These are phyloP conservation scores for Gracilaria vermiculophylla DNA, from an alignment of 23 red algal species.

Conservation along the genomic window DNA sequence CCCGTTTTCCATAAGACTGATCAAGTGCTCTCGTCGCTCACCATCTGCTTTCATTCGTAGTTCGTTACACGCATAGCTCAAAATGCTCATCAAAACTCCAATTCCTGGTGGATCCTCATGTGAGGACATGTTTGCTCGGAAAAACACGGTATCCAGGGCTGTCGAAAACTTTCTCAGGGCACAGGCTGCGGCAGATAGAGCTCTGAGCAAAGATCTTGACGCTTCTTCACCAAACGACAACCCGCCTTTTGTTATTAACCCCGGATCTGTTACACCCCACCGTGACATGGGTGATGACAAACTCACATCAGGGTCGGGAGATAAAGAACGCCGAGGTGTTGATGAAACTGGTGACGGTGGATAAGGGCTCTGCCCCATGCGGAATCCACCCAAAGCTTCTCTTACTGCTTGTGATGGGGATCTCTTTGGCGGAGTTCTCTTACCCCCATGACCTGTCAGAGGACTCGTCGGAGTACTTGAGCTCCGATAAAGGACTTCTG, in stretches of 20 bases:
- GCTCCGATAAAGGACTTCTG: not conserved
- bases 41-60: conserved; percentile 17
- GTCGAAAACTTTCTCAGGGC: conserved; percentile 41
- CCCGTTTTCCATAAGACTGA: conserved; percentile 41
- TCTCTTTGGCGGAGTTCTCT: conserved; percentile 7
- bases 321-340: conserved; percentile 14
- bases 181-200: conserved; percentile 23
- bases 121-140: conserved; percentile 38
- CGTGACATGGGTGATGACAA: conserved; percentile 18
- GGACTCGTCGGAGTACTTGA: conserved; percentile 12
- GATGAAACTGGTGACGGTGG: conserved; percentile 47
- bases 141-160: conserved; percentile 33
- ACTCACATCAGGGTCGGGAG: not conserved
- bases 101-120: conserved; percentile 34
- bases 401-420: conserved; percentile 54
- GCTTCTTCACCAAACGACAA: conserved; percentile 62
- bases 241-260: conserved; percentile 42
- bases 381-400: conserved; percentile 45
- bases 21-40: conserved; percentile 21
- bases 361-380: not conserved
- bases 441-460: not conserved
- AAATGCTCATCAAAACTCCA: conserved; percentile 35
- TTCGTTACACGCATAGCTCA: conserved; percentile 42
- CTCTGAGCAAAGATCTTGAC: conserved; percentile 40
- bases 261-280: conserved; percentile 25